phyloP scores from a whole-genome alignment of 148 eudicot genomes.

The Selenicereus undatus region DNA sequence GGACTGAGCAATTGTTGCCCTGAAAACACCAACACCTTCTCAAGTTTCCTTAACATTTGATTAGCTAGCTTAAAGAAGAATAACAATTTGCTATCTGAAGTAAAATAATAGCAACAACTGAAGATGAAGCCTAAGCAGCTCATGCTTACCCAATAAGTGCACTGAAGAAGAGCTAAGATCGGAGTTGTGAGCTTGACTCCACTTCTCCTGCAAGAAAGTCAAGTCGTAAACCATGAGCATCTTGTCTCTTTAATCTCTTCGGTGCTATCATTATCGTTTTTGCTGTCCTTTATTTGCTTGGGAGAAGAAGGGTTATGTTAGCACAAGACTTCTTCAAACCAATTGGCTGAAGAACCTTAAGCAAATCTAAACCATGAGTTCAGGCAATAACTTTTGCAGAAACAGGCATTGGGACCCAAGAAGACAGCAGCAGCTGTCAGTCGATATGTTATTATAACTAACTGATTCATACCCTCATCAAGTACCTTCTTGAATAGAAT shows the following conservation, averaged over 20 bases:
- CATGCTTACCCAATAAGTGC: constrained; percentile 52
- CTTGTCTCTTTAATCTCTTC: background rate
- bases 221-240: background rate
- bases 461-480: constrained; percentile 31
- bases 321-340: background rate
- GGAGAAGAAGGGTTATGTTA: too few relatives aligned
- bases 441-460: constrained; percentile 44
- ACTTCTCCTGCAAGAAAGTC: constrained; percentile 49
- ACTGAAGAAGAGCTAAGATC: constrained; percentile 55
- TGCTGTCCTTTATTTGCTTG: background rate
- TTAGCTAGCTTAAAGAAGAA: background rate
- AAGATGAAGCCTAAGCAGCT: background rate
- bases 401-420: constrained; percentile 57
- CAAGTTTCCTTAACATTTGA: too few relatives aligned
- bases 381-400: constrained; percentile 48
- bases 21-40: constrained; percentile 30
- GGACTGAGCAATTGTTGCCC: constrained; percentile 65
- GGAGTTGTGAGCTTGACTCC: constrained; percentile 43
- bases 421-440: constrained; percentile 38
- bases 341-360: background rate
- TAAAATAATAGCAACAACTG: background rate
- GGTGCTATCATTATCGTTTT: background rate
- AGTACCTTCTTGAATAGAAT: constrained; percentile 51
- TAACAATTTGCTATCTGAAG: too few relatives aligned
- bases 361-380: background rate